phyloP scores from a whole-genome alignment of 1,284 basidiomycete species.

The Agroathelia rolfsii region DNA sequence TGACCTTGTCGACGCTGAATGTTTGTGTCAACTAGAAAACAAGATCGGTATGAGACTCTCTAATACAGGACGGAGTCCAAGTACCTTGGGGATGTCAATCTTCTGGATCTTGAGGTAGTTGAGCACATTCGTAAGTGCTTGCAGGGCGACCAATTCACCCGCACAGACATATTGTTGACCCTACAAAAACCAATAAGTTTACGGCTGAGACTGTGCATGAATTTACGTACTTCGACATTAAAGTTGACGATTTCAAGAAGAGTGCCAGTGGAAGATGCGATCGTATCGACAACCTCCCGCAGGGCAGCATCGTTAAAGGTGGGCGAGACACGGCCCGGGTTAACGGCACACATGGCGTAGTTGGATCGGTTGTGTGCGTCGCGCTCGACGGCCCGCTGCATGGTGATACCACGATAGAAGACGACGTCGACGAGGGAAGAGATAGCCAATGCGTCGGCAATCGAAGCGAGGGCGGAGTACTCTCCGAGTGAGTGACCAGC shows the following conservation, averaged over 20 bases:
- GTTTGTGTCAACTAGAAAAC: slow-evolving; percentile 68
- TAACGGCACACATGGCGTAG: slow-evolving; percentile 98
- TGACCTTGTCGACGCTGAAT: slow-evolving; percentile 80
- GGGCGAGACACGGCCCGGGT: slow-evolving; percentile 90
- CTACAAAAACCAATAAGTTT: slow-evolving; percentile 26
- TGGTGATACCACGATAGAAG: slow-evolving; percentile 98
- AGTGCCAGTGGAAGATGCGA: slow-evolving; percentile 67
- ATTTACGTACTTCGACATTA: slow-evolving; percentile 79
- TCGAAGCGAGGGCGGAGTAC: slow-evolving; percentile 95
- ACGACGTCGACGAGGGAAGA: slow-evolving; percentile 97
- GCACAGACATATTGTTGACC: slow-evolving; percentile 97
- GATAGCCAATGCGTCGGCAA: slow-evolving; percentile 92
- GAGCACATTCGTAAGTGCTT: slow-evolving; percentile 91
- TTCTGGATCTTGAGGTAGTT: slow-evolving; percentile 97
- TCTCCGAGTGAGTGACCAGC: slow-evolving; percentile 98
- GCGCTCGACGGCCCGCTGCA: slow-evolving; percentile 96
- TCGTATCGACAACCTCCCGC: slow-evolving; percentile 90
- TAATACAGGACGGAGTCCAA: slow-evolving; percentile 4
- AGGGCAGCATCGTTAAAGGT: slow-evolving; percentile 90
- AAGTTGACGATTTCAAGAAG: slow-evolving; percentile 96
- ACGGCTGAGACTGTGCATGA: slow-evolving; percentile 2
- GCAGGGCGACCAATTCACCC: slow-evolving; percentile 88
- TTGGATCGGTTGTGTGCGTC: slow-evolving; percentile 88
- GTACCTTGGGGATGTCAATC: slow-evolving; percentile 91
- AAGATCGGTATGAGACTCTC: slow-evolving; percentile 8